These are phyloP conservation scores for Primulina huaijiensis DNA, from an alignment of 257 asterid genomes.

Conservation along the genomic window DNA sequence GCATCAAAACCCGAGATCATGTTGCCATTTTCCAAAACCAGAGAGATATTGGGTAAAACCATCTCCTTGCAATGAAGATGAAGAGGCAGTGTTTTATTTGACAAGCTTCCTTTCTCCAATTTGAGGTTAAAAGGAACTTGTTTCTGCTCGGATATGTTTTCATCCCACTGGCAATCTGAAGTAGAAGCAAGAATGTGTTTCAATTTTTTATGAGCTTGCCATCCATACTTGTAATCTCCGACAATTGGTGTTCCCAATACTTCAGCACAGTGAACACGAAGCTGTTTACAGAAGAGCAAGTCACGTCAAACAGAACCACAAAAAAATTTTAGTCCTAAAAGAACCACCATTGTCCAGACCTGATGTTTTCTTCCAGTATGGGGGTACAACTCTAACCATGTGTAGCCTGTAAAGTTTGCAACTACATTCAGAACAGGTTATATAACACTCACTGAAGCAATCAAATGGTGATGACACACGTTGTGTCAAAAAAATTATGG, in stretches of 20 bases:
- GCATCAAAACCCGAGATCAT: slow-evolving; percentile 32
- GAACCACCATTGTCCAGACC: slow-evolving; percentile 33
- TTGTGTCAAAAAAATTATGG: not conserved
- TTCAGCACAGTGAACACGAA: slow-evolving; percentile 94
- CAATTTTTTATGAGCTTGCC: slow-evolving; percentile 80
- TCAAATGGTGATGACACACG: not conserved
- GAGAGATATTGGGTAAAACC: slow-evolving; percentile 64
- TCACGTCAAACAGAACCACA: slow-evolving; percentile 8
- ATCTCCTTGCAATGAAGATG: slow-evolving; percentile 92
- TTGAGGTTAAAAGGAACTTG: slow-evolving; percentile 36
- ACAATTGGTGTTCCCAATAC: slow-evolving; percentile 96
- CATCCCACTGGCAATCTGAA: slow-evolving; percentile 22
- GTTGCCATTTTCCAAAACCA: slow-evolving; percentile 38
- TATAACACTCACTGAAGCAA: not conserved
- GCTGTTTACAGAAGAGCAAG: slow-evolving; percentile 36
- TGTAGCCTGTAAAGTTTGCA: slow-evolving; percentile 55
- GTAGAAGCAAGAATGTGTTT: slow-evolving; percentile 33
- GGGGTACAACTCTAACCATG: slow-evolving; percentile 86
- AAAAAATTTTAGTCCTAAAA: no score
- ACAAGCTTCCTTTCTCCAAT: slow-evolving; percentile 58
- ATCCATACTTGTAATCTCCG: slow-evolving; percentile 91
- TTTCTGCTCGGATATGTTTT: slow-evolving; percentile 23
- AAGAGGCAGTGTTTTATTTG: slow-evolving; percentile 60
- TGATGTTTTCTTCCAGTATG: slow-evolving; percentile 97
- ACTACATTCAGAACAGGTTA: slow-evolving; percentile 7